Conservation (phyloP, 2,329 filamentous ascomycete genomes). For the Colletotrichum tamarilloi region DNA sequence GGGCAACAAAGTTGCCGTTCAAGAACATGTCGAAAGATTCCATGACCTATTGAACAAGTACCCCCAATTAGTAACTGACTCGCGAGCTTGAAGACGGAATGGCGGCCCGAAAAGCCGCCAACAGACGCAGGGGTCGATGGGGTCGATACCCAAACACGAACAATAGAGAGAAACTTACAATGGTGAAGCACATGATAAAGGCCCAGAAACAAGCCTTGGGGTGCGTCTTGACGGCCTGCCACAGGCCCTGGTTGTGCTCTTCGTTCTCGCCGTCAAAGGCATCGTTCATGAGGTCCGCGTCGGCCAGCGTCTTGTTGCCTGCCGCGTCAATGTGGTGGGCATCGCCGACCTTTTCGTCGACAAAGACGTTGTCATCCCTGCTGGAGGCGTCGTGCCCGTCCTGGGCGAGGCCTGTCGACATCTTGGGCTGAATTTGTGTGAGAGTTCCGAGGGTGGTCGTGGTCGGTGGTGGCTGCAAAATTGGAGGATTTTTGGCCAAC, state of each 20-base stretch:
- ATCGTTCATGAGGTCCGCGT: slow-evolving; percentile 52
- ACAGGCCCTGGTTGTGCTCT: slow-evolving; percentile 54
- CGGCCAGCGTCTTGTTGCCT: slow-evolving; percentile 47
- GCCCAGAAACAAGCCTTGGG: slow-evolving; percentile 60
- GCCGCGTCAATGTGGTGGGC: slow-evolving; percentile 41
- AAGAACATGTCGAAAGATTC: slow-evolving; percentile 62
- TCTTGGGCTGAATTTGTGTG: background rate
- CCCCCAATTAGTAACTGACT: background rate
- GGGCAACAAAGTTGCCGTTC: slow-evolving; percentile 58
- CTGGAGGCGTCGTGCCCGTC: slow-evolving; percentile 17
- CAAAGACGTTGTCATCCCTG: background rate
- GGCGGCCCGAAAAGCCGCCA: background rate
- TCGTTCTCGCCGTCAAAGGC: slow-evolving; percentile 54
- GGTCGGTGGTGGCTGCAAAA: too few relatives aligned
- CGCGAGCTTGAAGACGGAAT: background rate
- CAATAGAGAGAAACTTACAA: slow-evolving; percentile 48
- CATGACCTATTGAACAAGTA: slow-evolving; percentile 52
- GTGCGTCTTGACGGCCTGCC: slow-evolving; percentile 51
- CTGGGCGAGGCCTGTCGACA: slow-evolving; percentile 29
- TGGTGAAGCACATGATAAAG: slow-evolving; percentile 61
- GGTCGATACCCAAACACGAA: too few relatives aligned
- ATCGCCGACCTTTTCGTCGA: slow-evolving; percentile 32
- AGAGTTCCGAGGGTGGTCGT: background rate
- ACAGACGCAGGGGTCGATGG: background rate
- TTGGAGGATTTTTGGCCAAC: too few relatives aligned